Conservation (phyloP, 1,284 basidiomycete genomes). For the Meira miltonrushii region DNA sequence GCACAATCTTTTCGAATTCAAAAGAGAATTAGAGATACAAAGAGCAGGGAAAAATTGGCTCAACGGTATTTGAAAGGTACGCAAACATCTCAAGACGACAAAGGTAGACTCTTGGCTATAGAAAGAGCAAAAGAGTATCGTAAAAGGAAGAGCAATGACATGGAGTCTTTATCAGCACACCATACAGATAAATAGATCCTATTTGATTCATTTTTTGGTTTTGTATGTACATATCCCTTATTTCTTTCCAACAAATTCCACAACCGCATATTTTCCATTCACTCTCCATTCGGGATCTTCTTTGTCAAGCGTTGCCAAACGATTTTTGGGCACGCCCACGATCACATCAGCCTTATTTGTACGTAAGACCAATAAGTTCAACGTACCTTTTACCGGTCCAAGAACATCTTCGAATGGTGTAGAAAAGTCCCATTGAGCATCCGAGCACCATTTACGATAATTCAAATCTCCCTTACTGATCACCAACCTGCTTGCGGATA, state of each 20-base stretch:
- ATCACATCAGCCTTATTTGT: constrained; percentile 84
- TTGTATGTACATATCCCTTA: no score
- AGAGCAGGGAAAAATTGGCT: no score
- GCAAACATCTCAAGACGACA: no score
- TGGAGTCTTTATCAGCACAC: no score
- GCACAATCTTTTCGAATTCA: no score
- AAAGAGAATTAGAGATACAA: no score
- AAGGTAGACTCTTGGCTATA: no score
- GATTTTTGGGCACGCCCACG: constrained; percentile 39
- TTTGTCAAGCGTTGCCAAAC: constrained; percentile 26
- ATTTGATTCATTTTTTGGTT: no score
- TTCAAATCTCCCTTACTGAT: constrained; percentile 96
- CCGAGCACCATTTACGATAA: constrained; percentile 56
- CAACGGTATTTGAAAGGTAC: no score
- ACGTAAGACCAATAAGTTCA: constrained; percentile 76
- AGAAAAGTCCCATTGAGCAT: constrained; percentile 78
- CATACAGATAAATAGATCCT: no score
- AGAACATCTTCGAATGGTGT: constrained; percentile 74
- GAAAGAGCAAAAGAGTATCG: no score
- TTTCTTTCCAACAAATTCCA: not conserved
- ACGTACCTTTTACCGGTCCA: constrained; percentile 66
- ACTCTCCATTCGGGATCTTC: constrained; percentile 22
- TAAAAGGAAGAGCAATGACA: no score
- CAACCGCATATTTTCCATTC: constrained; percentile 7
- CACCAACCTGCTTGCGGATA: constrained; percentile 67